Evolutionary conservation across 1,284 basidiomycete species (phyloP).

Genomic region (Phylloporus sp.): DNA sequence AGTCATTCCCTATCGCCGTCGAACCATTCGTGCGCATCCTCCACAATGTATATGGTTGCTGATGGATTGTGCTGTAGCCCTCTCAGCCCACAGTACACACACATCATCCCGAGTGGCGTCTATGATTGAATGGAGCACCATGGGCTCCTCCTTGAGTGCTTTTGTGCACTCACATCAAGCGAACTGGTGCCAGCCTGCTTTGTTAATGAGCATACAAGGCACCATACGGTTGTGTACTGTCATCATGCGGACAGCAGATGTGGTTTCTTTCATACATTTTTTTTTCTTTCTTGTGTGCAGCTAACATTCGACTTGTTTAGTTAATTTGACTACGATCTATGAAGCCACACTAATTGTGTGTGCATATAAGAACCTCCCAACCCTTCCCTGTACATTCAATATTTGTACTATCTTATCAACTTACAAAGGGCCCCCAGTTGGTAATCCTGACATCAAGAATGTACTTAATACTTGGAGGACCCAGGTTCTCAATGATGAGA

Average conservation of each 20-base stretch:
- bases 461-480: too few species aligned
- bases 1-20: not conserved
- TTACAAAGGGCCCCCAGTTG: too few species aligned
- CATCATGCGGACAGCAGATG: not conserved
- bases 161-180: conserved; percentile 2
- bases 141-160: conserved; percentile 3
- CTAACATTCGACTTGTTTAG: not conserved
- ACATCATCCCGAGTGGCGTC: not conserved
- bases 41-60: too few species aligned
- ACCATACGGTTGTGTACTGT: not conserved
- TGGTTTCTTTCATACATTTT: not conserved
- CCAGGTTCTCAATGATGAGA: too few species aligned
- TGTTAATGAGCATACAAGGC: not conserved
- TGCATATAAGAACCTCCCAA: not conserved
- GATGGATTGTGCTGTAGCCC: too few species aligned
- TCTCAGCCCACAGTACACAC: not conserved
- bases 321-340: not conserved
- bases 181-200: not conserved
- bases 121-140: conserved; percentile 4
- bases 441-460: not conserved
- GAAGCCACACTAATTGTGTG: not conserved
- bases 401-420: not conserved
- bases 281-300: not conserved
- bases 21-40: too few species aligned
- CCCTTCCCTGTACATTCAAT: not conserved